A percentile compares a stretch with the other conserved stretches of the same genome.
phyloP scores from a whole-genome alignment of 495 filamentous ascomycete genomes.

The Trichoderma gamsii region DNA sequence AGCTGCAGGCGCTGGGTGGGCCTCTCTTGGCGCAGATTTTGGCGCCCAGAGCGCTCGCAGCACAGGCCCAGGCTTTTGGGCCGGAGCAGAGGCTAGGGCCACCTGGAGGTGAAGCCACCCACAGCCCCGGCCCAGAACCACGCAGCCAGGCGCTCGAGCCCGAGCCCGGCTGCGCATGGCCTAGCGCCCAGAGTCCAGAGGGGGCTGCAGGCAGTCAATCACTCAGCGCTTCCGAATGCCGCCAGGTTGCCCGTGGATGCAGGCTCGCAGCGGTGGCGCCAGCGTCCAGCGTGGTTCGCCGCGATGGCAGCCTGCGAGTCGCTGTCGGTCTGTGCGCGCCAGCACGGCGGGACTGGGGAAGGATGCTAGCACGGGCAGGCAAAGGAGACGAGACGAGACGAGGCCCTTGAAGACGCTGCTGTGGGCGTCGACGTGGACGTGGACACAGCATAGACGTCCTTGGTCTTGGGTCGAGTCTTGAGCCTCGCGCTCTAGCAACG shows the following conservation, averaged over 20 bases:
- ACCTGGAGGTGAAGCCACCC: not conserved
- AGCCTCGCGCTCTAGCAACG: not conserved
- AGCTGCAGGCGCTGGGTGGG: slow-evolving; percentile 9
- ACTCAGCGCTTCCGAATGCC: not conserved
- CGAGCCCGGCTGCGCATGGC: slow-evolving; percentile 5
- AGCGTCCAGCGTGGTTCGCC: not conserved
- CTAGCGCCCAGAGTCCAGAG: not conserved
- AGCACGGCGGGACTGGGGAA: slow-evolving; percentile 3
- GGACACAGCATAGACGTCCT: not conserved
- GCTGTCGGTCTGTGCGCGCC: slow-evolving; percentile 6
- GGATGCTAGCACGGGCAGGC: not conserved
- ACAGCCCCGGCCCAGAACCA: slow-evolving; percentile 3
- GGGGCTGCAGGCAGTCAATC: not conserved
- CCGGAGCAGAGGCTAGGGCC: not conserved
- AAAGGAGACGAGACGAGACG: not conserved
- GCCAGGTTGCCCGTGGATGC: not conserved
- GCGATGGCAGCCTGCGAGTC: slow-evolving; percentile 4
- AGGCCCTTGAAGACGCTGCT: not conserved
- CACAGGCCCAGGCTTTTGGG: not conserved
- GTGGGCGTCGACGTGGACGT: not conserved
- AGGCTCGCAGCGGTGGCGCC: slow-evolving; percentile 7
- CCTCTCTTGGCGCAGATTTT: slow-evolving; percentile 4
- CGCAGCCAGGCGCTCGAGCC: not conserved
- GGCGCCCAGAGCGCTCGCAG: slow-evolving; percentile 11
- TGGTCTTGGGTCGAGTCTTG: not conserved